phyloP scores from a whole-genome alignment of 2,329 filamentous ascomycete species.

The Alternaria ventricosa region DNA sequence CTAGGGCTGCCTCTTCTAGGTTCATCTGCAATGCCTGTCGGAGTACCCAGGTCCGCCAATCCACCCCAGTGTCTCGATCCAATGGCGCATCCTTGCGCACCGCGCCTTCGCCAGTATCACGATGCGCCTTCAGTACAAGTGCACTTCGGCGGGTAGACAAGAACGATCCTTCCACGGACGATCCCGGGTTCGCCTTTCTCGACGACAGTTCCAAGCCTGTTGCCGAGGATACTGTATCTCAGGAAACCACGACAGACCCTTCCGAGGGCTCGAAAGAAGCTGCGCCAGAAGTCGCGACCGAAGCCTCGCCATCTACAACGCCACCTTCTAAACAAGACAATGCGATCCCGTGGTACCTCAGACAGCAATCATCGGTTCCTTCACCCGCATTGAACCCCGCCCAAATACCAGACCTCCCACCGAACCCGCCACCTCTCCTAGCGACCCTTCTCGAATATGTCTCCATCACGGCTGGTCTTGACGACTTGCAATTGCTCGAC shows the following conservation, averaged over 20 bases:
- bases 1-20: conserved; percentile 26
- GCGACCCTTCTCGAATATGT: conserved; percentile 76
- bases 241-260: not conserved
- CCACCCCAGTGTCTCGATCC: not conserved
- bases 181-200: conserved; percentile 24
- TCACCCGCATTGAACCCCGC: conserved; percentile 58
- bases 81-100: conserved; percentile 15
- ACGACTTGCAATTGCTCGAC: conserved; percentile 81
- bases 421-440: conserved; percentile 73
- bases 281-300: conserved; percentile 4
- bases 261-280: conserved; percentile 1
- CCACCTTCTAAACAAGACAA: conserved; percentile 9
- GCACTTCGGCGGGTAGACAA: conserved; percentile 17
- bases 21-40: conserved; percentile 36
- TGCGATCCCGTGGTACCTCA: conserved; percentile 79
- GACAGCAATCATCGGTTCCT: conserved; percentile 53
- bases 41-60: conserved; percentile 9
- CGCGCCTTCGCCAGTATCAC: conserved; percentile 10
- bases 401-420: conserved; percentile 68
- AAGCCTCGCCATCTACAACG: conserved; percentile 5
- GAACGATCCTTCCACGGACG: conserved; percentile 12
- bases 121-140: conserved; percentile 31
- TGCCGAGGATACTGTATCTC: not conserved
- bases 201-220: not conserved
- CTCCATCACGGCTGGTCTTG: conserved; percentile 84